Evolutionary conservation across 345 rosid species (phyloP), one percentile per base, ranked within the genome.

Genomic region (Eucalyptus urophylla): DNA sequence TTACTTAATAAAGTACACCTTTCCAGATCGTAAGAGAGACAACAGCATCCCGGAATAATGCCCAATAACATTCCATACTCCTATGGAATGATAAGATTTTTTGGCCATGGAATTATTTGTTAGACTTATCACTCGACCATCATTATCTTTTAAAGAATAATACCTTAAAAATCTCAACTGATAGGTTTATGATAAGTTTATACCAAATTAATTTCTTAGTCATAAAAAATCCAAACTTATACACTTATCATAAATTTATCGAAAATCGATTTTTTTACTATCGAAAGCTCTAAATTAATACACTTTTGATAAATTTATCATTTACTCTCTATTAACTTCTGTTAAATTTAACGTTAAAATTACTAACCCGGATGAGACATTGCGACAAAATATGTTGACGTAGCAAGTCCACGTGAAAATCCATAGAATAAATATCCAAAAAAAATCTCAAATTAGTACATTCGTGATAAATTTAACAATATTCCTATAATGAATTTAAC

Each of bases 281-380:
- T 53, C 0, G 8, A 53, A 53, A 8, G 0, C 1, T 0, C 5
- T 0, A 53, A 53, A 8, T 53, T 19, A 0, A 0, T 53, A 53
- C 58, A 53, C 25, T 53, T 53, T 53, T 53, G 58, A 53, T 0
- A 53, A 19, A 53, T 53, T 14, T 21, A 50, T 50, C 8, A 50
- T 50, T 50, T 15, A 50, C 3, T 50, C 1, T 50, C 21, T 1
- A 53, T 2, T 19, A 53, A 53, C 24, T 1, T 49, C 51, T 6
- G 1, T 49, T 2, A 49, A 49, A 49, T 49, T 49, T 13, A 49
- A 49, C 0, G 5, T 49, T 49, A 14, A 49, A 49, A 13, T 49
- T 49, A 49, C 50, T 14, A 49, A 14, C 51, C 16, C 0, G 1
- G 11, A 53, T 8, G 58, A 53, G 0, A 53, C 11, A 53, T 53